These are phyloP conservation scores for Yarrowia sp. DNA, from an alignment of 805 yeast species.

Conservation along the genomic window DNA sequence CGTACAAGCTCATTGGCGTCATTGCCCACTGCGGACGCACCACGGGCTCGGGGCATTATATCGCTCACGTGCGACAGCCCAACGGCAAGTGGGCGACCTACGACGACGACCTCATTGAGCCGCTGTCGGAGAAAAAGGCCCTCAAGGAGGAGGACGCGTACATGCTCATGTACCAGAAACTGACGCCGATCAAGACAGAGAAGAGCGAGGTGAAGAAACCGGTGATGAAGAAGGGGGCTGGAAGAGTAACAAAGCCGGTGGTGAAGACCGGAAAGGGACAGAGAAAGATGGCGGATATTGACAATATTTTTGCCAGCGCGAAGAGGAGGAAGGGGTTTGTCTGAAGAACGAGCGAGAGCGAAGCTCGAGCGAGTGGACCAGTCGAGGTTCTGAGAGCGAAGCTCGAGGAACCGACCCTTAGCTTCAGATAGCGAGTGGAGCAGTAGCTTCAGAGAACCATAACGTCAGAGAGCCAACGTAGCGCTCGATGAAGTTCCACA, in stretches of 20 bases:
- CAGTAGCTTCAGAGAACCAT: too few species aligned
- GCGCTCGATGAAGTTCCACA: too few species aligned
- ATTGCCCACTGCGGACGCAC: conserved; percentile 96
- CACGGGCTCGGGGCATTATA: conserved; percentile 89
- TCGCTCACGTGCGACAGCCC: conserved; percentile 90
- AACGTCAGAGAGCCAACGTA: too few species aligned
- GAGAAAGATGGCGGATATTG: conserved; percentile 27
- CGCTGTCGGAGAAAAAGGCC: conserved; percentile 73
- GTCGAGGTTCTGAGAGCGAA: too few species aligned
- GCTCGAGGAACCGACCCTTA: too few species aligned
- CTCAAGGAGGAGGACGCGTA: conserved; percentile 88
- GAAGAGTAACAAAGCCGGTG: conserved; percentile 5
- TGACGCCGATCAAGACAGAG: conserved; percentile 9
- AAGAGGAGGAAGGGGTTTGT: conserved; percentile 26
- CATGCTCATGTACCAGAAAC: conserved; percentile 74
- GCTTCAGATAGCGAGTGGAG: too few species aligned
- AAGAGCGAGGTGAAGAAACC: conserved; percentile 7
- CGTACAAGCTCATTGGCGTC: conserved; percentile 79
- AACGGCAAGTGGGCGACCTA: conserved; percentile 92
- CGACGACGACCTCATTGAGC: conserved; percentile 88
- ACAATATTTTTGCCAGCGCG: conserved; percentile 33
- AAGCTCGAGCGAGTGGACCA: not conserved
- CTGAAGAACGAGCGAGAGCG: not conserved
- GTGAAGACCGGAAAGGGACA: conserved; percentile 4
- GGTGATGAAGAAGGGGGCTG: not conserved